Evolutionary conservation across 306 rosid species (phyloP).

Genomic region (Sicyos edulis): DNA sequence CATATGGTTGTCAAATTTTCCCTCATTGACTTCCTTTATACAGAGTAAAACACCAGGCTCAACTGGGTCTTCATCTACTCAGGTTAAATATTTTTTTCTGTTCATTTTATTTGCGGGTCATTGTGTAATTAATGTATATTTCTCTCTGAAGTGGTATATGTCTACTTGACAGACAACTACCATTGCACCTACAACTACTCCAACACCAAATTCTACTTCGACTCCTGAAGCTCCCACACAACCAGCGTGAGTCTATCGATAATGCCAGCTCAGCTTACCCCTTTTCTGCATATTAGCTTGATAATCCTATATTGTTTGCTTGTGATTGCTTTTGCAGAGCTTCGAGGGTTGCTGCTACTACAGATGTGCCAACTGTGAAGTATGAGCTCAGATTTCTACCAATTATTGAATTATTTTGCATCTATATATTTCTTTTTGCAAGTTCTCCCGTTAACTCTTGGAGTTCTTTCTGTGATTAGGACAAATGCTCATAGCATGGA

Average conservation of each 20-base stretch:
- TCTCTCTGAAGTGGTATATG: neutral
- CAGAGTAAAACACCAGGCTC: conserved; percentile 67
- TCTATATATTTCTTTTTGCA: neutral
- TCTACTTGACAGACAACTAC: conserved; percentile 23
- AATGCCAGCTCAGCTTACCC: neutral
- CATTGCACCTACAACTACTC: conserved; percentile 43
- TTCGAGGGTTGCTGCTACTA: conserved; percentile 2
- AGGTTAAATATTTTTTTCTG: conserved; percentile 38
- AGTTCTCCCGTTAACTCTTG: neutral
- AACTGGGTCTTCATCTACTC: conserved; percentile 60
- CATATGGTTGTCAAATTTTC: too few species aligned
- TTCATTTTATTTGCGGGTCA: conserved; percentile 12
- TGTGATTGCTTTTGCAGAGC: conserved; percentile 8
- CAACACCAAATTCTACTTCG: conserved; percentile 27
- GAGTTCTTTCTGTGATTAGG: neutral
- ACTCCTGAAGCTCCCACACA: conserved; percentile 42
- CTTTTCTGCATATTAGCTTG: neutral
- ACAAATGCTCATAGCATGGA: neutral
- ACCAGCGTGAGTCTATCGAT: conserved; percentile 51
- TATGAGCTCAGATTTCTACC: neutral
- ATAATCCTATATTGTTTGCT: neutral
- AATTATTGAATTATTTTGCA: neutral
- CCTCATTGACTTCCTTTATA: conserved; percentile 10
- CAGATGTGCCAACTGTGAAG: conserved; percentile 12
- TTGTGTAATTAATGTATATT: conserved; percentile 16